Base-by-base conservation (phyloP, 257 asterid genomes). In the Ilex aquifolium region DNA sequence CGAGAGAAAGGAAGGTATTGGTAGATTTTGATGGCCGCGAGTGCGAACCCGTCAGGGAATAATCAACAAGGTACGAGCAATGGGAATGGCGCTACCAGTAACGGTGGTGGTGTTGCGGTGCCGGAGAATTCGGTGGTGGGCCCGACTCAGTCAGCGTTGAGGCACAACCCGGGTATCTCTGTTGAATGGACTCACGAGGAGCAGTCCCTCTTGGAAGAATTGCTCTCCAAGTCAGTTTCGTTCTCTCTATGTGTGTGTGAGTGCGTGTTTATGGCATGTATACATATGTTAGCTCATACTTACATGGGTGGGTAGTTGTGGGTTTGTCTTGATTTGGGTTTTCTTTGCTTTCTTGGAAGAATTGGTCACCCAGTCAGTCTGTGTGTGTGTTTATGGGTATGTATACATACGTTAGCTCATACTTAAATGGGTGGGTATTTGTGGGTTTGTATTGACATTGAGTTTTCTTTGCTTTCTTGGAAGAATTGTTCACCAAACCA, bases 81-180 rank as follows among this genome's bases (percentile, higher is more conserved):
- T 70, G 82, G 71, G n/a, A 84, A 79, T 62, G 88, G 88, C 29
- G 66, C 64, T 69, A 32, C 69, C 70, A 61, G 36, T 61, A 82
- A 76, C 68, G 80, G 82, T 42, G 74, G 72, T 32, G 54, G 65
- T 75, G 5, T 62, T 8, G 27, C 85, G 9, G 84, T 74, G 52
- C 73, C 88, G 44, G 94, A 84, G 48, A 86, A 82, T 72, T 86
- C 95, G 5, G 82, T 73, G 54, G 74, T 73, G 68, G 89, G 82
- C n/a, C 69, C 84, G 13, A 66, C 83, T 27, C 83, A 78, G 65
- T 71, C 82, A 15, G 74, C 82, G 48, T 91, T 91, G 72, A 86
- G 83, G 31, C 95, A 91, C 75, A 80, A 88, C 74, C 94, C 98
- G 2, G 96, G 96, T 13, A 68, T 91, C 30, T 78, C 91, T 62